Conservation (phyloP, 108 stramenopile species). For the Tribonema minus region DNA sequence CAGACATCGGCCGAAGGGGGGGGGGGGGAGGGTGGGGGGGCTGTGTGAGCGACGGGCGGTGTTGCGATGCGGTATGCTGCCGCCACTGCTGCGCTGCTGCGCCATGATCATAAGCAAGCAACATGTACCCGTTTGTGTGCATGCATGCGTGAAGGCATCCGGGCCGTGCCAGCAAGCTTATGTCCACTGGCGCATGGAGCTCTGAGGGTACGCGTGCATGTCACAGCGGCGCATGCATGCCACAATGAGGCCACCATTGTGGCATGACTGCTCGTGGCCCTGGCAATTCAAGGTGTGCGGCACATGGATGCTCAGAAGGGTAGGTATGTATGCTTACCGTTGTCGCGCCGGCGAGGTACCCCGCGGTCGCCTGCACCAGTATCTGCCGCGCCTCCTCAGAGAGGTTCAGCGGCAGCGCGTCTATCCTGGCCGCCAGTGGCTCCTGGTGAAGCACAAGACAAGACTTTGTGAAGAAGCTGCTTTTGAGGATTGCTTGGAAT, state of each 20-base stretch:
- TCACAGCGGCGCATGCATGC: not conserved
- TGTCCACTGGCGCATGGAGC: too few relatives aligned
- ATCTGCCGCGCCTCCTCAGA: not conserved
- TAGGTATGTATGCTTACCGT: conserved; percentile 1
- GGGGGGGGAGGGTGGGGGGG: too few relatives aligned
- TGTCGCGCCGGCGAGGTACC: conserved; percentile 29
- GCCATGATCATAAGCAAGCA: too few relatives aligned
- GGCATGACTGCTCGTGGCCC: not conserved
- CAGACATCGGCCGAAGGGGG: too few relatives aligned
- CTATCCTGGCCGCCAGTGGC: not conserved
- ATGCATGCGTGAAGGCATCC: not conserved
- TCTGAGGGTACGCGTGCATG: not conserved
- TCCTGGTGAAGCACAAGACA: not conserved
- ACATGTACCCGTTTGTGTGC: too few relatives aligned
- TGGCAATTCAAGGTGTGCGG: not conserved
- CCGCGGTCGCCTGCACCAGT: conserved; percentile 22
- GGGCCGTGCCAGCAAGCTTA: not conserved
- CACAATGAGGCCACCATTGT: not conserved
- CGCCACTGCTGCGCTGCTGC: too few relatives aligned
- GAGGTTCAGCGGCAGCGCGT: not conserved
- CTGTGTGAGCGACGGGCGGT: too few relatives aligned
- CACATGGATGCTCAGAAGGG: not conserved
- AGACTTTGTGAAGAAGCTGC: not conserved
- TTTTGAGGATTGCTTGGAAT: too few relatives aligned
- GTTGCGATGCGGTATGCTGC: too few relatives aligned